Percentiles rank a stretch among this genome's conserved stretches.
phyloP scores from a whole-genome alignment of 768 basidiomycete genomes.

The Exsudoporus frostii region DNA sequence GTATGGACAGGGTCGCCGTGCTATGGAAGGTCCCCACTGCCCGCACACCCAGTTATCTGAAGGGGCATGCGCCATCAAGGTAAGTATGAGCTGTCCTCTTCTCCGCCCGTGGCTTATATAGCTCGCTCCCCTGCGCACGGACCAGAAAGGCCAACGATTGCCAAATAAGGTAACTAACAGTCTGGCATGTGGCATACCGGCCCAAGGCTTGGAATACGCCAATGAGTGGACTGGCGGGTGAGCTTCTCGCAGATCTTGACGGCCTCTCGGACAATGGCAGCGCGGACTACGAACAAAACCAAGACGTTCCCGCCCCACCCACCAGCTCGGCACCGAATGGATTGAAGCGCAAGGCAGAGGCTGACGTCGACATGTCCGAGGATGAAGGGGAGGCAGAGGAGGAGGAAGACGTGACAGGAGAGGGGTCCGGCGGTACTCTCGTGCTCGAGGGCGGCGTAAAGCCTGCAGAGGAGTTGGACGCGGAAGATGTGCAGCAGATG shows the following conservation, averaged over 20 bases:
- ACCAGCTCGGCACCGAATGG: slow-evolving; percentile 25
- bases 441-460: slow-evolving; percentile 83
- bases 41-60: slow-evolving; percentile 55
- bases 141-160: too few relatives aligned
- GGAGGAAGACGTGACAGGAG: slow-evolving; percentile 37
- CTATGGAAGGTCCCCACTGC: slow-evolving; percentile 49
- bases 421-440: slow-evolving; percentile 49
- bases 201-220: slow-evolving; percentile 5
- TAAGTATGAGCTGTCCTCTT: slow-evolving; percentile 45
- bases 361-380: slow-evolving; percentile 55
- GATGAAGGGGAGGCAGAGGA: slow-evolving; percentile 44
- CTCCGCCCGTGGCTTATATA: slow-evolving; percentile 10
- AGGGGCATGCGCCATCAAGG: slow-evolving; percentile 59
- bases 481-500: slow-evolving; percentile 93
- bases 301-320: slow-evolving; percentile 25
- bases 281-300: slow-evolving; percentile 44
- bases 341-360: slow-evolving; percentile 64
- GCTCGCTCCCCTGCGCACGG: slow-evolving; percentile 6
- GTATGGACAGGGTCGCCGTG: slow-evolving; percentile 51
- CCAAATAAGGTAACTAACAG: slow-evolving; percentile 10
- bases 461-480: slow-evolving; percentile 95
- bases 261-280: slow-evolving; percentile 71
- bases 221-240: slow-evolving; percentile 87
- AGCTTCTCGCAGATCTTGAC: slow-evolving; percentile 89
- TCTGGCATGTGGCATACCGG: neutral